Conservation (phyloP, 495 filamentous ascomycete species). For the Aspergillus affinis region DNA sequence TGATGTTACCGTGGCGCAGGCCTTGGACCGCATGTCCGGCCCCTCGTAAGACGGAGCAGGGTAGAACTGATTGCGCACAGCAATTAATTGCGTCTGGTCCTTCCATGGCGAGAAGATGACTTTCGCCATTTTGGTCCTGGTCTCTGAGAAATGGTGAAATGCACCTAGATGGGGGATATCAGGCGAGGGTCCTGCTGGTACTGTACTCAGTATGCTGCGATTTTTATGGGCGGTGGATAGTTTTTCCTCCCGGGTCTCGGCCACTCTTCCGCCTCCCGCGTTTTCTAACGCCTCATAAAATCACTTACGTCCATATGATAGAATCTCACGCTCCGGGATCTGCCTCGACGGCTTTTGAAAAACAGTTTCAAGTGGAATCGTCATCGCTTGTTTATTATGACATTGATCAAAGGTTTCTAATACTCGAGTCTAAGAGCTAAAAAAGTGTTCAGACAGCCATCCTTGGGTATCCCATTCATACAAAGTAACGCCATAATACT, state of each 20-base stretch:
- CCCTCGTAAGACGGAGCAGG: constrained; percentile 39
- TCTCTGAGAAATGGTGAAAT: not conserved
- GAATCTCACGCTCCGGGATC: not conserved
- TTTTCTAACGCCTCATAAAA: not conserved
- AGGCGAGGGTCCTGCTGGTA: not conserved
- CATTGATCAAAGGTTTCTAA: not conserved
- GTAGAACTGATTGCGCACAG: constrained; percentile 68
- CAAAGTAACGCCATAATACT: constrained; percentile 22
- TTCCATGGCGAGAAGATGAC: constrained; percentile 83
- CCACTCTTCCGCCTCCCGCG: not conserved
- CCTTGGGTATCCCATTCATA: constrained; percentile 35
- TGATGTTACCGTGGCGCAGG: constrained; percentile 46
- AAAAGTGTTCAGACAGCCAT: constrained; percentile 17
- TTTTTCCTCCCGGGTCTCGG: constrained; percentile 19
- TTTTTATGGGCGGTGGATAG: constrained; percentile 23
- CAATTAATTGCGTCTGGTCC: constrained; percentile 59
- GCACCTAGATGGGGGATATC: not conserved
- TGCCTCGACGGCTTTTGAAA: not conserved
- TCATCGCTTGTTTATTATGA: constrained; percentile 6
- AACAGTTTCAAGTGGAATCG: not conserved
- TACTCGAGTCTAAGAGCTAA: not conserved
- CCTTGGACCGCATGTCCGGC: constrained; percentile 40
- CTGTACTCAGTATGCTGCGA: constrained; percentile 9
- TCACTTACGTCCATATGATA: constrained; percentile 1
- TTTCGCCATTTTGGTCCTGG: constrained; percentile 56